Percentiles rank a stretch among this genome's conserved stretches.
Evolutionary conservation across 768 basidiomycete genomes (phyloP).

Genomic region (Pisolithus marmoratus): DNA sequence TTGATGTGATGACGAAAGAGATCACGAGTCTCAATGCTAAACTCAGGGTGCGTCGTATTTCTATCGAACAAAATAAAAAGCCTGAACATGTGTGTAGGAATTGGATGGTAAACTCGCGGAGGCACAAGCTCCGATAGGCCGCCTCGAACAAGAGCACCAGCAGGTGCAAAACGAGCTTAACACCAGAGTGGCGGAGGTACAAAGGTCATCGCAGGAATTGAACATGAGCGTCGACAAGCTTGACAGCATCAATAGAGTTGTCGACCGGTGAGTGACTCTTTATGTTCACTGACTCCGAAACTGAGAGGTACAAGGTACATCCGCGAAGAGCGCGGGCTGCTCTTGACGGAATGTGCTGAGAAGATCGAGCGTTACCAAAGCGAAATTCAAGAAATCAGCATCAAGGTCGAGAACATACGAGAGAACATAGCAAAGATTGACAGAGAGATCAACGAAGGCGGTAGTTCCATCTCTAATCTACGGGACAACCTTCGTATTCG

Average conservation of each 20-base stretch:
- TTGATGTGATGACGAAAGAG: constrained; percentile 55
- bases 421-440: constrained; percentile 53
- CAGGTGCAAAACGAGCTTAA: constrained; percentile 45
- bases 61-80: neutral
- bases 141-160: constrained; percentile 52
- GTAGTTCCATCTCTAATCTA: constrained; percentile 61
- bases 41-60: constrained; percentile 41
- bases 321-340: constrained; percentile 56
- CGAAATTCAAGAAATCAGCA: constrained; percentile 37
- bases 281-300: neutral
- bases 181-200: constrained; percentile 45
- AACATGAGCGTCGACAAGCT: constrained; percentile 61
- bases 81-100: constrained; percentile 38
- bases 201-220: constrained; percentile 55
- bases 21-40: constrained; percentile 38
- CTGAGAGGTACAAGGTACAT: constrained; percentile 51
- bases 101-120: constrained; percentile 55
- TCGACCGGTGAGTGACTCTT: constrained; percentile 51
- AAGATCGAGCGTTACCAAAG: constrained; percentile 45
- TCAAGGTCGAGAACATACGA: constrained; percentile 37
- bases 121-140: constrained; percentile 59
- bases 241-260: constrained; percentile 49
- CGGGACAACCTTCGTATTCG: constrained; percentile 82
- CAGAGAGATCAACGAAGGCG: constrained; percentile 74
- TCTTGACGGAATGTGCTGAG: constrained; percentile 53